Conservation (phyloP, 805 yeast species). For the Lachancea sp. region DNA sequence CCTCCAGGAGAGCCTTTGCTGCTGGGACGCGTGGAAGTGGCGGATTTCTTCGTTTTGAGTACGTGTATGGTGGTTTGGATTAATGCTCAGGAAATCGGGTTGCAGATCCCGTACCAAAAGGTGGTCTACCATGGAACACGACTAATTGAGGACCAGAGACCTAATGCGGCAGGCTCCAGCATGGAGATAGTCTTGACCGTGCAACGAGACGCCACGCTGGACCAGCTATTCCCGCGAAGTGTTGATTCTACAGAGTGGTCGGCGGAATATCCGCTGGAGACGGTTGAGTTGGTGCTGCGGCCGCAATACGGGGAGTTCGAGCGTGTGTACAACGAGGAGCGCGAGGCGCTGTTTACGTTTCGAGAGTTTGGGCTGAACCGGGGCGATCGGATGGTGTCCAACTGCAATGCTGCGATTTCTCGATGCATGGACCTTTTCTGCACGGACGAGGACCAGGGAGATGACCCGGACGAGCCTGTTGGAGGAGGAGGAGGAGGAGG, state of each 20-base stretch:
- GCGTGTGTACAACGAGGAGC: constrained; percentile 30
- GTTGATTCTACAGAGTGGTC: neutral
- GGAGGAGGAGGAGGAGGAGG: constrained; percentile 1
- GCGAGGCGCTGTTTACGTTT: constrained; percentile 34
- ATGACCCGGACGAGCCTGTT: constrained; percentile 3
- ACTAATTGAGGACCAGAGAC: constrained; percentile 4
- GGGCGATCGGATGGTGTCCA: constrained; percentile 35
- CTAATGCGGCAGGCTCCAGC: constrained; percentile 23
- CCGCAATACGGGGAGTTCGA: constrained; percentile 35
- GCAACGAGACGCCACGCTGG: constrained; percentile 22
- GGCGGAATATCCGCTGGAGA: constrained; percentile 14
- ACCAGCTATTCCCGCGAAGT: constrained; percentile 20
- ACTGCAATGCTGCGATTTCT: constrained; percentile 34
- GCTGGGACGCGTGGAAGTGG: constrained; percentile 12
- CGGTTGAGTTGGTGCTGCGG: constrained; percentile 31
- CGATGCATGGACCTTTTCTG: constrained; percentile 30
- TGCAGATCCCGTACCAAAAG: constrained; percentile 33
- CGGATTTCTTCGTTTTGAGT: constrained; percentile 36
- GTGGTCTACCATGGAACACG: constrained; percentile 30
- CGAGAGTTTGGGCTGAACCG: constrained; percentile 36
- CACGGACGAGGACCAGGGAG: constrained; percentile 12
- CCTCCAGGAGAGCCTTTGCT: constrained; percentile 8
- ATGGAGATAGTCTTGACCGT: constrained; percentile 24
- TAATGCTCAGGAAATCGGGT: constrained; percentile 30
- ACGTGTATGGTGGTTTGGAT: constrained; percentile 38